Conservation (phyloP, 225 moss, liverwort and hornwort species). For the Pleurozium schreberi region DNA sequence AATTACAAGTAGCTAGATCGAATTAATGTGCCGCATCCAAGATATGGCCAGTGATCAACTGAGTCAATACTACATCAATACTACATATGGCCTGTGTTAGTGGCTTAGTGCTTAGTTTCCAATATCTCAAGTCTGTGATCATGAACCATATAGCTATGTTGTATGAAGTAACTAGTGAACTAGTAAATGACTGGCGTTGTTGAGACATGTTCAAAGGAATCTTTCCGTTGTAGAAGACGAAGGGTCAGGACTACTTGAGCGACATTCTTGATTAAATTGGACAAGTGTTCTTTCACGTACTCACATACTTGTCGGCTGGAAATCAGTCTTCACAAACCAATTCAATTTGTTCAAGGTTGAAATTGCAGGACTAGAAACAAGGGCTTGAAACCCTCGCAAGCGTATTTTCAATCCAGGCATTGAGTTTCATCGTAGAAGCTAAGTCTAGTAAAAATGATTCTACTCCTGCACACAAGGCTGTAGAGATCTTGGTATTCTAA, state of each 20-base stretch:
- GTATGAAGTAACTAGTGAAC: neutral
- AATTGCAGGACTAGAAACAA: neutral
- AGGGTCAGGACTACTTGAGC: neutral
- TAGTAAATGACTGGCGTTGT: neutral
- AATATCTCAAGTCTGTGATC: neutral
- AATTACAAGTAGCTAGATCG: too few species aligned
- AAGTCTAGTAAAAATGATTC: neutral
- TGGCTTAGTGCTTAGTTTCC: neutral
- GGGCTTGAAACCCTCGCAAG: neutral
- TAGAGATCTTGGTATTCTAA: neutral
- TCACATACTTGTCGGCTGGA: too few species aligned
- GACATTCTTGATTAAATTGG: neutral
- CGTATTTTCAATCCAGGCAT: neutral
- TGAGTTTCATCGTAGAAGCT: neutral
- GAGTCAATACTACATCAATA: too few species aligned
- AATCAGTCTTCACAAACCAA: neutral
- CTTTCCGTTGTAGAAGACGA: neutral
- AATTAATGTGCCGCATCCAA: too few species aligned
- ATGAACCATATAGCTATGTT: neutral
- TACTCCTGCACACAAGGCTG: too few species aligned
- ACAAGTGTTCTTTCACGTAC: neutral
- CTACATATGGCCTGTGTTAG: too few species aligned
- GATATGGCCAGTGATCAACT: neutral
- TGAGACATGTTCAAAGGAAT: neutral
- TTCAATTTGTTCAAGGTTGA: neutral